Percentiles rank a stretch among this genome's conserved stretches.
Evolutionary conservation across 306 rosid species (phyloP).

Genomic region (Begonia fuchsioides): DNA sequence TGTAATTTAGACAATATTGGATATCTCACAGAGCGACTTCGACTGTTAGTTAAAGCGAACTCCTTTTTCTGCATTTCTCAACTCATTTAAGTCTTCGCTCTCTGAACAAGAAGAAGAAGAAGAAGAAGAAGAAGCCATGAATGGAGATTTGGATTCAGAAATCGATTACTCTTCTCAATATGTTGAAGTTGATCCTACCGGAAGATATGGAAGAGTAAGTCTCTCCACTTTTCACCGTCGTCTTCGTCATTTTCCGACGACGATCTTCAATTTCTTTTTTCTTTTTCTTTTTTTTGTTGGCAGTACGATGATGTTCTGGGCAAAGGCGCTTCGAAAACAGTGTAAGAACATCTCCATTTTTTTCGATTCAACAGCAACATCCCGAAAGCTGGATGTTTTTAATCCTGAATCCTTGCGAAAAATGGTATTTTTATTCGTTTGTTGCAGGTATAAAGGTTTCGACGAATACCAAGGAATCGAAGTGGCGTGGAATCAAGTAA

Average conservation of each 20-base stretch:
- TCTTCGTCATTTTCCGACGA: too few relatives aligned
- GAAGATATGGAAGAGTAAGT: conserved; percentile 97
- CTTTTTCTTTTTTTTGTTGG: conserved; percentile 3
- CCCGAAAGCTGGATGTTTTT: conserved; percentile 7
- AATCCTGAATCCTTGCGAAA: background rate
- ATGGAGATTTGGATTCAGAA: conserved; percentile 31
- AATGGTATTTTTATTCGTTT: background rate
- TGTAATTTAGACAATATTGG: too few relatives aligned
- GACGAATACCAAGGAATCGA: conserved; percentile 96
- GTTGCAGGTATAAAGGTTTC: conserved; percentile 70
- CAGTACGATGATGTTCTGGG: conserved; percentile 95
- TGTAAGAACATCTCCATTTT: conserved; percentile 34
- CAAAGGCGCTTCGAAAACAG: conserved; percentile 92
- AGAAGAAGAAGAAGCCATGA: conserved; percentile 33
- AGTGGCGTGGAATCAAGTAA: conserved; percentile 99
- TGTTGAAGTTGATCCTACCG: conserved; percentile 93
- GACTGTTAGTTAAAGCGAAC: too few relatives aligned
- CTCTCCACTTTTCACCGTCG: conserved; percentile 1
- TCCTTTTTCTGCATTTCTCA: background rate
- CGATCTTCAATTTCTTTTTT: too few relatives aligned
- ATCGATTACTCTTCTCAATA: conserved; percentile 34
- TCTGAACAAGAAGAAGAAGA: conserved; percentile 10
- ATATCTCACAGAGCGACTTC: too few relatives aligned
- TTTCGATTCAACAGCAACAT: conserved; percentile 9
- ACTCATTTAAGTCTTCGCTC: conserved; percentile 7